phyloP scores from a whole-genome alignment of 176 grass and related monocot genomes.

The Ananas comosus region DNA sequence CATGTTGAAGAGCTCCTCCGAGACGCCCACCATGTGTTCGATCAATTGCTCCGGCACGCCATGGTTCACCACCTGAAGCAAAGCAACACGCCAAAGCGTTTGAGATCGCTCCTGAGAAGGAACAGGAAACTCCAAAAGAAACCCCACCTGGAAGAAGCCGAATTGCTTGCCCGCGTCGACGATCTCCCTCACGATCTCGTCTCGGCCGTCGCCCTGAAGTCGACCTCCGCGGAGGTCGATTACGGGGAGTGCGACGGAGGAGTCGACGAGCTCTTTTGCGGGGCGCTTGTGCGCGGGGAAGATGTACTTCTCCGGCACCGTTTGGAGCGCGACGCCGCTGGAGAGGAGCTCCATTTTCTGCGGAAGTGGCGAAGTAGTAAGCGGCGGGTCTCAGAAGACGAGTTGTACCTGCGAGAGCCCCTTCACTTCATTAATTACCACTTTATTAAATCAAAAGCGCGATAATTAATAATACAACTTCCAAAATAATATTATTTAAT shows the following conservation, averaged over 20 bases:
- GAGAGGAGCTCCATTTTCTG: constrained; percentile 32
- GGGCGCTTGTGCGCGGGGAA: constrained; percentile 25
- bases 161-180: constrained; percentile 24
- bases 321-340: background rate
- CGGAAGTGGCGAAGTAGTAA: background rate
- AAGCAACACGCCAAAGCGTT: background rate
- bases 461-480: no score
- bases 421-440: no score
- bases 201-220: background rate
- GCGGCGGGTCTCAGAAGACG: no score
- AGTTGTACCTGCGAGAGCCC: no score
- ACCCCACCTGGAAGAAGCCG: constrained; percentile 31
- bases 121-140: background rate
- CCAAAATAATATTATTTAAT: no score
- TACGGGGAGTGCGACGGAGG: constrained; percentile 17
- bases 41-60: constrained; percentile 26
- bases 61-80: constrained; percentile 27
- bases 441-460: no score
- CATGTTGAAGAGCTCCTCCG: constrained; percentile 22
- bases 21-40: background rate
- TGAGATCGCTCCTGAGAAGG: background rate
- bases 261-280: background rate
- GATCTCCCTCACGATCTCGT: constrained; percentile 17
- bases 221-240: constrained; percentile 24
- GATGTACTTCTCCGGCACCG: constrained; percentile 26